A percentile compares a stretch with the other conserved stretches of the same genome.
These are phyloP conservation scores for Chaetoceros muelleri DNA, from an alignment of 108 stramenopile genomes.

Conservation along the genomic window DNA sequence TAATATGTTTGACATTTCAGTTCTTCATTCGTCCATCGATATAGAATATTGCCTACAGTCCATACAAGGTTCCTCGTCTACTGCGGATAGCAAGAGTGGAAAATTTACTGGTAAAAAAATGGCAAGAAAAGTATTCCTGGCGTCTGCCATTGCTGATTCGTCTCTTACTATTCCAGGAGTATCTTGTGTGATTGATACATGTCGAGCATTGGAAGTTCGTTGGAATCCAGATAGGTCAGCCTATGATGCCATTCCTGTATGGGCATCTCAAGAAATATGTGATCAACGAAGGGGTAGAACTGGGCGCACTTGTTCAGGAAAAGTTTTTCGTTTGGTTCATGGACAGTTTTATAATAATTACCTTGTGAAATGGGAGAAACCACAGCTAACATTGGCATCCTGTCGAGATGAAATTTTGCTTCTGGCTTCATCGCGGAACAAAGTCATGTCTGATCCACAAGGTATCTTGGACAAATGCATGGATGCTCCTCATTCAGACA, in stretches of 20 bases:
- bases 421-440: slow-evolving; percentile 19
- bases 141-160: slow-evolving; percentile 39
- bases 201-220: slow-evolving; percentile 28
- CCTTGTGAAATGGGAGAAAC: slow-evolving; percentile 18
- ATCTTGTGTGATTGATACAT: slow-evolving; percentile 36
- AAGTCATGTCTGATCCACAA: slow-evolving; percentile 16
- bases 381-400: slow-evolving; percentile 19
- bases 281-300: slow-evolving; percentile 36
- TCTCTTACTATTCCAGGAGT: slow-evolving; percentile 37
- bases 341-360: slow-evolving; percentile 13
- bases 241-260: slow-evolving; percentile 15
- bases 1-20: slow-evolving; percentile 14
- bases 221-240: slow-evolving; percentile 15
- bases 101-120: background rate
- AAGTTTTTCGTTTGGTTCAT: slow-evolving; percentile 29
- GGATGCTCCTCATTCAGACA: slow-evolving; percentile 18
- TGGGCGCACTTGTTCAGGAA: slow-evolving; percentile 28
- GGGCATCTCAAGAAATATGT: slow-evolving; percentile 28
- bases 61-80: slow-evolving; percentile 16
- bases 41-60: slow-evolving; percentile 25
- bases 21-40: slow-evolving; percentile 31
- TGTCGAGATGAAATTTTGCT: slow-evolving; percentile 27
- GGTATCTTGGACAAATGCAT: slow-evolving; percentile 19
- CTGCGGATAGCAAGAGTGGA: background rate
- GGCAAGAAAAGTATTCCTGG: slow-evolving; percentile 23